Base-by-base conservation (phyloP, 495 filamentous ascomycete species). In the Thermochaetoides thermophila region DNA sequence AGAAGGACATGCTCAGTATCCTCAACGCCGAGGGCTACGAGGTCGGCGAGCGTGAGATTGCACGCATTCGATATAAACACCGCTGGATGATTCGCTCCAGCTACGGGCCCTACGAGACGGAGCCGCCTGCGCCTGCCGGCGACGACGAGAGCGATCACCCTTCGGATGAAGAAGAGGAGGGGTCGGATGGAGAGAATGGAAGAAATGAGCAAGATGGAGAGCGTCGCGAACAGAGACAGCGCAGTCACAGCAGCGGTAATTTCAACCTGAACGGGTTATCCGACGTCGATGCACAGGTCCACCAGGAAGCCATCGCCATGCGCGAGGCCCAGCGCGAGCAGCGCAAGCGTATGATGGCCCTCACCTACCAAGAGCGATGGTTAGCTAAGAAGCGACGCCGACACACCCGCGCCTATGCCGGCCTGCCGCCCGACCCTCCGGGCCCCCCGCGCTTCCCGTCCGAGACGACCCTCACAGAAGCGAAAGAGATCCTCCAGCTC, bases 381-480 rank as follows among this genome's bases (percentile, higher is more conserved):
- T 59, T 61, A 8, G 61, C 69, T 5, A 60, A 75, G 30, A 86
- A 83, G 47, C 75, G 82, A 24, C 69, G 81, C 10, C 71, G 80
- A 13, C 71, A 77, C 17, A 85, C 74, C 31, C 67, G 71, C 37
- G 71, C 69, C 7, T 83, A 71, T 68, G 77, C 73, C 23, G 77
- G 78, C 5, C 46, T 86, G 18, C 77, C 79, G 10, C 67, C 81
- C 27, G 81, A 86, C 55, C 76, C 76, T 14, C 74, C 76, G 4
- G 71, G 68, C 12, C 78, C 78, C 11, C 81, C 81, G 24, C 72
- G 82, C 28, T 86, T 79, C 48, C 78, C 78, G 0, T 84, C 79
- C 5, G 82, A 87, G 47, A 84, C 76, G 7, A 84, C 82, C 1
- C 69, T 89, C 35, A 75, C 81, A 43, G 81, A 89, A 46, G 72